Evolutionary conservation across 2,329 filamentous ascomycete genomes (phyloP), one percentile per base, ranked within the genome.

Genomic region (Colletotrichum liriopes): DNA sequence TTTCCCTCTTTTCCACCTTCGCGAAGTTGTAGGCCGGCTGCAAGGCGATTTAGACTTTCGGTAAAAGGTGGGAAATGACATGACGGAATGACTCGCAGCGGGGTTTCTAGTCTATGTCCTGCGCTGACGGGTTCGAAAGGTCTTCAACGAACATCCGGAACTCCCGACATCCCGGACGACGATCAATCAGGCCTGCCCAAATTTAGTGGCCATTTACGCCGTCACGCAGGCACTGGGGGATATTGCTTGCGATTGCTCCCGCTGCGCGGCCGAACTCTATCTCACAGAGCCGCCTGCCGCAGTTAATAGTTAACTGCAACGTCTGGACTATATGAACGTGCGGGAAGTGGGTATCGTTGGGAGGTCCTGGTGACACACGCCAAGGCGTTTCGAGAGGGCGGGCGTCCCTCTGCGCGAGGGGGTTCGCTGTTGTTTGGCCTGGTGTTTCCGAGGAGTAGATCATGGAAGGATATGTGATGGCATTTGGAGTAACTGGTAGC

Each of bases 181-280:
- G 60, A 62, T 62, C 60, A 51, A 41, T 51, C 60, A 39, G 18
- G 7, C 29, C 5, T 16, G 18, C 32, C 20, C 59, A 29, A 39
- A 35, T 35, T n/a, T 35, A 14, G 26, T 18, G 41, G 41, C 14
- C 7, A 23, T 23, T n/a, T 12, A 29, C 14, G 16, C 29, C 18
- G 7, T 9, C 8, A 35, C 2, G 12, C 20, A 26, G 54, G 20
- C 35, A 54, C 9, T 6, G 8, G 29, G 35, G 54, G 32, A 47
- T n/a, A 20, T 49, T 32, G n/a, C 43, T 18, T 26, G n/a, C 20
- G 43, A 49, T 47, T 26, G 26, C 43, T 61, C 43, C 59, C 59
- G 43, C 59, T 62, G 45, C 59, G 32, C 39, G 45, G 7, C 18
- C 18, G 59, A 62, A 62, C 32, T 51, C 59, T 62, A 51, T 62